Conservation (phyloP, 345 rosid species). For the Jatropha curcas region DNA sequence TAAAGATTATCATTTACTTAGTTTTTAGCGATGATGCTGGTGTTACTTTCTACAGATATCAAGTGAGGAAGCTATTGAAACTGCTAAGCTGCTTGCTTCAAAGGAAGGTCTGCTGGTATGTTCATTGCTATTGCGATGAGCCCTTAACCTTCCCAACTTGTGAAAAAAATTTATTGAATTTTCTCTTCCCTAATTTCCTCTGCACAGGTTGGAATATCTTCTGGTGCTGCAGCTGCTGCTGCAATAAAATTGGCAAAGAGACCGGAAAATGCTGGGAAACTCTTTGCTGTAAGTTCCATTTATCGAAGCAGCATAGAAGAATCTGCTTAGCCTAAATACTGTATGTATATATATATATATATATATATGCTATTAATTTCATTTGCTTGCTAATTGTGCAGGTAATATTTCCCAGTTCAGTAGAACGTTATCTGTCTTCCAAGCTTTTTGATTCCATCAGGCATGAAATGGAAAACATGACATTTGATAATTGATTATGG, state of each 20-base stretch:
- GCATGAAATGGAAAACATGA: conserved; percentile 18
- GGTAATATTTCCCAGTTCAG: conserved; percentile 18
- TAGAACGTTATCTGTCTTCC: conserved; percentile 23
- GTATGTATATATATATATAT: not conserved
- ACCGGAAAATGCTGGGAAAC: conserved; percentile 84
- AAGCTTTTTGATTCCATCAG: conserved; percentile 16
- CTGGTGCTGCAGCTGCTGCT: conserved; percentile 83
- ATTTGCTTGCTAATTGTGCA: not conserved
- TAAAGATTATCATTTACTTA: not conserved
- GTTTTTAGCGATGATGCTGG: not conserved
- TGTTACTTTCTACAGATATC: conserved; percentile 46
- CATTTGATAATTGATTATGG: not conserved
- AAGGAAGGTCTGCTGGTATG: conserved; percentile 90
- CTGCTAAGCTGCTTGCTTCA: conserved; percentile 67
- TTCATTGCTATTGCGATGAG: not conserved
- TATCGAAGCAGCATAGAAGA: not conserved
- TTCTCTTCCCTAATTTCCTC: not conserved
- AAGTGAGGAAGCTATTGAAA: conserved; percentile 82
- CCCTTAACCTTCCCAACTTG: not conserved
- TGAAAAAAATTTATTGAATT: no score
- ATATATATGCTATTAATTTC: no score
- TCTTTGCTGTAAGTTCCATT: conserved; percentile 64
- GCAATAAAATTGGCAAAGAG: conserved; percentile 79
- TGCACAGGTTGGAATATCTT: conserved; percentile 84
- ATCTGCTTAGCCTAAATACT: not conserved